These are phyloP conservation scores for Penicillium aurantiogriseum DNA, from an alignment of 2,329 filamentous ascomycete genomes.

Conservation along the genomic window DNA sequence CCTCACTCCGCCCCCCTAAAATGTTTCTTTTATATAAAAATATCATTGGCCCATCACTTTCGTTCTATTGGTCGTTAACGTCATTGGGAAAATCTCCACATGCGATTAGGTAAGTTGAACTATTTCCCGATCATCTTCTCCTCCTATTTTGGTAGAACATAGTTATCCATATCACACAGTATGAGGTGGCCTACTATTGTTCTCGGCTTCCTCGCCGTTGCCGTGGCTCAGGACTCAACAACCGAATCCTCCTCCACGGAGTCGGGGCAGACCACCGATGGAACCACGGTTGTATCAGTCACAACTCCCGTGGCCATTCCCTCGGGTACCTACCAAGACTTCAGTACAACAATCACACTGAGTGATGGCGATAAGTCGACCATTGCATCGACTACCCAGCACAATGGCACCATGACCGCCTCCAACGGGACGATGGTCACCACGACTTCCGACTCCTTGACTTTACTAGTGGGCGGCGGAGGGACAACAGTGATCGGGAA, in stretches of 20 bases:
- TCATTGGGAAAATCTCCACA: constrained; percentile 1
- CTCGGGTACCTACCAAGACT: constrained; percentile 41
- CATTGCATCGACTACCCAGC: constrained; percentile 23
- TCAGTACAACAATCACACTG: constrained; percentile 37
- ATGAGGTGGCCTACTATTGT: constrained; percentile 20
- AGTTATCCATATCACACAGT: background rate
- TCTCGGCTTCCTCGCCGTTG: constrained; percentile 16
- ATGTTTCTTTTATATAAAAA: background rate
- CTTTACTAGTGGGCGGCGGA: constrained; percentile 41
- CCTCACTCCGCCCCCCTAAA: background rate
- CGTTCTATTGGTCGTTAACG: constrained; percentile 1
- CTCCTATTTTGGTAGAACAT: background rate
- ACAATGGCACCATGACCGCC: constrained; percentile 26
- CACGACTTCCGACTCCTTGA: constrained; percentile 39
- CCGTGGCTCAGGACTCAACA: constrained; percentile 11
- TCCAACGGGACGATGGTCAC: constrained; percentile 29
- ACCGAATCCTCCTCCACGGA: constrained; percentile 2
- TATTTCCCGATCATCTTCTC: background rate
- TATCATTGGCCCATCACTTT: constrained; percentile 14
- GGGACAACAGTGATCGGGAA: constrained; percentile 50
- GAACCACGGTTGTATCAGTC: constrained; percentile 19
- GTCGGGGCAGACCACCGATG: constrained; percentile 16
- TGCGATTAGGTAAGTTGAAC: constrained; percentile 4
- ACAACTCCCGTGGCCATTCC: constrained; percentile 31
- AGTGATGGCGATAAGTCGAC: constrained; percentile 17